Conservation (phyloP, 345 rosid genomes). For the Pelargonium nanum region DNA sequence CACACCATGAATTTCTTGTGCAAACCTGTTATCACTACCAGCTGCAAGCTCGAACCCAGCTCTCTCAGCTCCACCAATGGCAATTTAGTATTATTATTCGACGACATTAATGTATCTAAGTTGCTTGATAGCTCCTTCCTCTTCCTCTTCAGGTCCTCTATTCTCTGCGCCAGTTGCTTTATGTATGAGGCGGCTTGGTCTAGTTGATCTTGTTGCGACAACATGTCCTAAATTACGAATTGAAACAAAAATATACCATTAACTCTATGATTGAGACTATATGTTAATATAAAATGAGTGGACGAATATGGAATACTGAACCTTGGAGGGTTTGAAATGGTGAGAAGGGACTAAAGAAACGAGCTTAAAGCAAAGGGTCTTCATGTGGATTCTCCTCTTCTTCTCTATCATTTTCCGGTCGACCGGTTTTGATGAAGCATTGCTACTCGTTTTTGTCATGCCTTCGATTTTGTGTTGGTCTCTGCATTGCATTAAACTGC, state of each 20-base stretch:
- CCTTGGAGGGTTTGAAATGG: slow-evolving; percentile 26
- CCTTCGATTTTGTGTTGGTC: too few relatives aligned
- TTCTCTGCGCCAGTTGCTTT: slow-evolving; percentile 24
- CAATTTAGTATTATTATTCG: background rate
- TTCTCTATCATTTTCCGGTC: slow-evolving; percentile 42
- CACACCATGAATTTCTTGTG: slow-evolving; percentile 27
- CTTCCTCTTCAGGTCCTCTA: slow-evolving; percentile 26
- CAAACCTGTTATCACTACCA: slow-evolving; percentile 27
- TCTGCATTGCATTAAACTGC: too few relatives aligned
- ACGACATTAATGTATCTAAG: background rate
- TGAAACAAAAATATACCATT: background rate
- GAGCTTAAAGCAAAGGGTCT: slow-evolving; percentile 31
- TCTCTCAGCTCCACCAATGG: slow-evolving; percentile 34
- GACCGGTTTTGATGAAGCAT: slow-evolving; percentile 5
- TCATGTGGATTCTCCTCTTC: slow-evolving; percentile 47
- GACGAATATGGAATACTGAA: background rate
- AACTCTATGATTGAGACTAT: background rate
- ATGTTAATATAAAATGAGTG: background rate
- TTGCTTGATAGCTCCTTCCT: slow-evolving; percentile 29
- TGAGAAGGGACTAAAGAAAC: slow-evolving; percentile 31
- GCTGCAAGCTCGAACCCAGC: slow-evolving; percentile 30
- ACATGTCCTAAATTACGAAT: slow-evolving; percentile 18
- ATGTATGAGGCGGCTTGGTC: slow-evolving; percentile 42
- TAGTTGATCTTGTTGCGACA: slow-evolving; percentile 33
- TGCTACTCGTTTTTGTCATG: too few relatives aligned